Evolutionary conservation across 495 filamentous ascomycete genomes (phyloP), one percentile per base, ranked within the genome.

Genomic region (Bathelium albidoporum): DNA sequence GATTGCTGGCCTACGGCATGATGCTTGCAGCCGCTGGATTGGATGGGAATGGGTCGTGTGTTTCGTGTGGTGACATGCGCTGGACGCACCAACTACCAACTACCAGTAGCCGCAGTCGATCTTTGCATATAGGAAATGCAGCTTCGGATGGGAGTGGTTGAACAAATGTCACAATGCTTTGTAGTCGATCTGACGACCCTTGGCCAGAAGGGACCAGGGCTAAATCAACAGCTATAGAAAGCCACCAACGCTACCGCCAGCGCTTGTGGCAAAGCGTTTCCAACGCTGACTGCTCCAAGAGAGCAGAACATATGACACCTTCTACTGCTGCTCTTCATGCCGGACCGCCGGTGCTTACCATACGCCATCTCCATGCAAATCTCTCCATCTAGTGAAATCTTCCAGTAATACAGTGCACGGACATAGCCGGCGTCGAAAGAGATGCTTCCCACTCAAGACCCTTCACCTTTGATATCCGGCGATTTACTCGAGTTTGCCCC

Each of bases 401-500:
- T 55, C 29, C 22, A 55, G 29, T 55, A 55, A 55, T 55, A 55
- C 49, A 55, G 24, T 55, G 9, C 20, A 20, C 49, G 49, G 49
- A 55, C 16, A 2, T 0, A 1, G 22, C 49, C 22, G 49, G 9
- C 20, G 24, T 26, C 24, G 20, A 55, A 55, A 28, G 20, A 29
- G 5, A 55, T 28, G 22, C 4, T 28, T 29, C 24, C 49, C 4
- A 9, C 49, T 55, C 24, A 29, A 59, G 32, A 24, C 58, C 49
- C n/a, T 60, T 61, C 60, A 28, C 63, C 43, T 29, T 59, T 62
- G 5, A 45, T 20, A n/a, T 49, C 14, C 43, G 62, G 32, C 26
- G 31, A 26, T 10, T 24, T 59, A 32, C 45, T 59, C 34, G 53
- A 31, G n/a, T 62, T 58, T 68, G 58, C 59, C 62, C 64, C 45